Base-by-base conservation (phyloP, 2,329 filamentous ascomycete genomes). In the Cladobotryum mycophilum region DNA sequence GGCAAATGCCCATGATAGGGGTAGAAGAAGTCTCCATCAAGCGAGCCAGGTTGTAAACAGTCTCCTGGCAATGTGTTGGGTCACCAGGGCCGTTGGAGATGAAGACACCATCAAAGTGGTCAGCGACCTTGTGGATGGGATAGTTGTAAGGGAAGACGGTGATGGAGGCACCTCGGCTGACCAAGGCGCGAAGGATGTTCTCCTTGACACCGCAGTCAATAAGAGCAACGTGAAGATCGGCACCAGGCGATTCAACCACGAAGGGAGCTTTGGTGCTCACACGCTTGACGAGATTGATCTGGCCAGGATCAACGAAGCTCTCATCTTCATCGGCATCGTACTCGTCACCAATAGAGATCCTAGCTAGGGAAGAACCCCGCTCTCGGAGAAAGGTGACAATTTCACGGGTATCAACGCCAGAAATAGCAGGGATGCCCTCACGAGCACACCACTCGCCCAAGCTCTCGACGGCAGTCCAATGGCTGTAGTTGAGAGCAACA, bases 161-260 rank as follows among this genome's bases (percentile, higher is more conserved):
- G 57, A 95, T 88, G 56, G 88, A 91, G 48, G 91, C 89, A 54
- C 93, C 93, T 57, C 93, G 90, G 71, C 81, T 85, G 65, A 97
- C 91, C 54, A 99, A 79, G 69, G 88, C 95, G 65, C 93, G 89
- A 53, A 99, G 84, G 63, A 99, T 99, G 77, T 99, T 99, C 81
- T 99, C 93, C 82, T 99, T 99, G 60, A 97, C 93, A 76, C 93
- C 93, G 65, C 93, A 99, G 74, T 99, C 93, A 67, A 99, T 86
- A 60, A 99, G 80, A 53, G 92, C 93, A 60, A 99, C 83, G 74
- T 99, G 93, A 68, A 89, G 85, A 64, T 86, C 83, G 56, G 92
- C 89, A 59, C 86, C 81, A 33, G 84, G 81, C 47, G 91, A 90
- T 68, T 88, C 86, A 58, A 97, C 87, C 63, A 97, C 89, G 77